Conservation (phyloP, 352 stramenopile genomes). For the Phytophthora kernoviae region DNA sequence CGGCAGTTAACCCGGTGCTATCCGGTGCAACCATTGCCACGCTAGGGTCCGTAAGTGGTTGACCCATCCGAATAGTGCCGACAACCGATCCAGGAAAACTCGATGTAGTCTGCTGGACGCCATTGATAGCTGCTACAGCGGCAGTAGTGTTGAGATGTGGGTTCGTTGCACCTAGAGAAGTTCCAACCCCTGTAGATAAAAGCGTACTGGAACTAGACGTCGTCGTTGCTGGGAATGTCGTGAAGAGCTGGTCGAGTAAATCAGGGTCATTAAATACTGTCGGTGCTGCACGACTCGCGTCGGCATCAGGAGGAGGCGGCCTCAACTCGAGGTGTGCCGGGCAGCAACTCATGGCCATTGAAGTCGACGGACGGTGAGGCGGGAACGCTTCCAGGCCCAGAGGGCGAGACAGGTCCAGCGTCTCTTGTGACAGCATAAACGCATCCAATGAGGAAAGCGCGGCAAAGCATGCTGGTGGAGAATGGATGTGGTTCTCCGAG, state of each 20-base stretch:
- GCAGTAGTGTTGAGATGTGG: not conserved
- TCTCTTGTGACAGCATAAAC: constrained; percentile 41
- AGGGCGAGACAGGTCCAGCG: constrained; percentile 30
- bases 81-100: constrained; percentile 3
- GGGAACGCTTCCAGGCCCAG: constrained; percentile 39
- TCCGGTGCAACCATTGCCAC: constrained; percentile 14
- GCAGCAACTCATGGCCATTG: constrained; percentile 39
- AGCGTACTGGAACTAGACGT: constrained; percentile 1
- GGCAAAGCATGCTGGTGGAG: constrained; percentile 55
- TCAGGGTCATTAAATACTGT: constrained; percentile 18
- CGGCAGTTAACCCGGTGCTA: constrained; percentile 4
- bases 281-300: not conserved
- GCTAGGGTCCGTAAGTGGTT: constrained; percentile 17
- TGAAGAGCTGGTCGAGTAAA: constrained; percentile 30
- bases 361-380: constrained; percentile 31
- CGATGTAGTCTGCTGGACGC: constrained; percentile 6
- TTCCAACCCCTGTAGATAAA: constrained; percentile 3
- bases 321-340: constrained; percentile 37
- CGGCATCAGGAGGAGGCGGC: constrained; percentile 30
- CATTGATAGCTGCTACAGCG: not conserved
- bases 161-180: not conserved
- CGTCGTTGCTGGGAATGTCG: constrained; percentile 9
- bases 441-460: constrained; percentile 51
- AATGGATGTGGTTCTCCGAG: constrained; percentile 63
- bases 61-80: constrained; percentile 2